Percentiles rank a stretch among this genome's conserved stretches.
Conservation (phyloP, 208 protist species). For the Wallacemonas rigidus region DNA sequence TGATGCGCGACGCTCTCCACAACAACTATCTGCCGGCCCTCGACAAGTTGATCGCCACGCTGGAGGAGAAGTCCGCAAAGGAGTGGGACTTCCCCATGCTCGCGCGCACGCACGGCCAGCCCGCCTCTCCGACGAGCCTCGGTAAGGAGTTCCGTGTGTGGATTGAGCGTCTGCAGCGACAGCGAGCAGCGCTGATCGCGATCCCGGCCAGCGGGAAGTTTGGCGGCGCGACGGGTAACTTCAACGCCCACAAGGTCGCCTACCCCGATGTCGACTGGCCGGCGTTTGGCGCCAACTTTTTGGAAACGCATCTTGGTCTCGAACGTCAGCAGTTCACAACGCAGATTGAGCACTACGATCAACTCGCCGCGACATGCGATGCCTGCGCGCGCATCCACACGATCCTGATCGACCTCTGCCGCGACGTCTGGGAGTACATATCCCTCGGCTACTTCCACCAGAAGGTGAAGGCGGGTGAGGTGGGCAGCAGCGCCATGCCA, state of each 20-base stretch:
- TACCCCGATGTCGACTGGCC: conserved; percentile 90
- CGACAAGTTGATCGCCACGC: conserved; percentile 45
- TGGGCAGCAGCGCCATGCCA: conserved; percentile 97
- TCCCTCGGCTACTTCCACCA: conserved; percentile 95
- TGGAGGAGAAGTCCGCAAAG: conserved; percentile 48
- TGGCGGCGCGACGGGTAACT: conserved; percentile 94
- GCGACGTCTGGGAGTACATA: conserved; percentile 96
- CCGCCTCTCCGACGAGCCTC: conserved; percentile 93
- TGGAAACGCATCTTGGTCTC: conserved; percentile 77
- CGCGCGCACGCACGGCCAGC: conserved; percentile 94
- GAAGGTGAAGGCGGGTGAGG: conserved; percentile 89
- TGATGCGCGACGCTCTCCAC: conserved; percentile 86
- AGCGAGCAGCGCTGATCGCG: conserved; percentile 56
- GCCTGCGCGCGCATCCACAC: conserved; percentile 89
- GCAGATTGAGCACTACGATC: conserved; percentile 96
- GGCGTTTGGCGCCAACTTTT: conserved; percentile 83
- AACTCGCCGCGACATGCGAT: conserved; percentile 92
- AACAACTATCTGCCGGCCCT: conserved; percentile 76
- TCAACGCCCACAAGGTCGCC: conserved; percentile 92
- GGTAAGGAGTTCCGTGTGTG: conserved; percentile 94
- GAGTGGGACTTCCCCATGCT: conserved; percentile 92
- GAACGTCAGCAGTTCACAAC: conserved; percentile 90
- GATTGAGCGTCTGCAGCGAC: conserved; percentile 87
- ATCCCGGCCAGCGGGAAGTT: conserved; percentile 89
- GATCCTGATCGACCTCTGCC: conserved; percentile 92